Evolutionary conservation across 352 stramenopile species (phyloP), one percentile per base, ranked within the genome.

Genomic region (Phytophthora pluvialis): DNA sequence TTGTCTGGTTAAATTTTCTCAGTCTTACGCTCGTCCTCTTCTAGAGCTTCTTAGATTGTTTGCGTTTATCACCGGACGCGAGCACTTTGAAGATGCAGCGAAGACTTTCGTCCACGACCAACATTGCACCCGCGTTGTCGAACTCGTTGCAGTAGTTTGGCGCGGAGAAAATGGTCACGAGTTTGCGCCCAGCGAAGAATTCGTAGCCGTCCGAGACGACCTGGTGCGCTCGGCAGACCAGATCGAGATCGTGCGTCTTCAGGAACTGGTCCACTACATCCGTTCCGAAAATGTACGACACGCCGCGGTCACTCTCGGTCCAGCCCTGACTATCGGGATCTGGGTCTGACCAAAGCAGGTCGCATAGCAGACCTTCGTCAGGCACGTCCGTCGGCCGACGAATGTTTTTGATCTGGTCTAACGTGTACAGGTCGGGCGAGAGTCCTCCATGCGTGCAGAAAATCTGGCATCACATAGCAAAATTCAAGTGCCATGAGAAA

Each of bases 61-160:
- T 89, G 52, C 86, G 85, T 53, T 91, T 93, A 64, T 93, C 83
- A 63, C 61, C 76, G 32, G 83, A 94, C 42, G 77, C 86, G 21
- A 94, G 73, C 44, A 95, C 82, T 73, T 94, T 94, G 70, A 96
- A 96, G 29, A 70, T 90, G 66, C 86, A 94, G 25, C 65, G 72
- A 52, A 96, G 80, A 26, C 51, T 78, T 54, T 91, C 82, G 70
- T 93, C 84, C 5, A 94, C 84, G 29, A 83, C 77, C 12, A 96
- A 67, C 70, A 96, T 95, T 0, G 83, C 85, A 28, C 97, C 98
- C n/a, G 97, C 97, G 72, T 99, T 99, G 77, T 99, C 98, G 74
- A 99, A 99, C 83, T 99, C 98, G 57, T 98, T 98, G 80, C 98
- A 99, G 77, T 99, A 99, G 80, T 99, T 99, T 11, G 98, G 98